Base-by-base conservation (phyloP, 2,329 filamentous ascomycete species). In the Diaporthe helianthi region DNA sequence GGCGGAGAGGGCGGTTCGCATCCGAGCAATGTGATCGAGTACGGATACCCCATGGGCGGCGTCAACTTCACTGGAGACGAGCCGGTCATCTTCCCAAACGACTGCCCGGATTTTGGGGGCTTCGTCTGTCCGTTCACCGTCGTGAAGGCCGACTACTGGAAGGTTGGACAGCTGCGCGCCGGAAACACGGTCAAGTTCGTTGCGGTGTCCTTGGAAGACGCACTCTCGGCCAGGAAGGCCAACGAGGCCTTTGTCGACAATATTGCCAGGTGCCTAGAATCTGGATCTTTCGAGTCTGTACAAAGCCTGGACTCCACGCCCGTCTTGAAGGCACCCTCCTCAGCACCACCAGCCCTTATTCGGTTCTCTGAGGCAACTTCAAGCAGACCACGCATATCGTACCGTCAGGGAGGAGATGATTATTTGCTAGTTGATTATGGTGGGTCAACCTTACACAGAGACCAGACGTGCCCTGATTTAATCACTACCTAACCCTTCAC, bases 1-100 rank as follows among this genome's bases (percentile, higher is more conserved):
- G 89, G 89, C 13, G 89, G 88, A 0, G 88, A 89, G 71, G 89
- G 87, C 9, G 89, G 89, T 13, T 83, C 85, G 0, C 89, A 91
- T 75, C 89, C 89, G 0, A 84, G 81, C 41, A 89, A 90, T 71
- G 73, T 87, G 19, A 82, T 87, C 26, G 86, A 88, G 71, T 88
- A 89, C 72, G 87, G 87, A 2, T 90, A 89, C 74, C 85, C 86
- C 0, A 75, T 87, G 1, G 87, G 87, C 0, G 83, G 83, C 0
- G 73, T 90, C 31, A 89, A 89, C 72, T 90, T 85, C 83, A 89
- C 86, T 0, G 87, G 87, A 4, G 87, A 90, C 69, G 85, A 87
- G 44, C 83, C 86, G 2, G 86, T 85, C n/a, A 84, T 90, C 22
- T 88, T 90, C 60, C 83, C 86, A 0, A 80, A 85, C 6, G 88